Base-by-base conservation (phyloP, 139 green algal species). In the Chlorella ohadii region DNA sequence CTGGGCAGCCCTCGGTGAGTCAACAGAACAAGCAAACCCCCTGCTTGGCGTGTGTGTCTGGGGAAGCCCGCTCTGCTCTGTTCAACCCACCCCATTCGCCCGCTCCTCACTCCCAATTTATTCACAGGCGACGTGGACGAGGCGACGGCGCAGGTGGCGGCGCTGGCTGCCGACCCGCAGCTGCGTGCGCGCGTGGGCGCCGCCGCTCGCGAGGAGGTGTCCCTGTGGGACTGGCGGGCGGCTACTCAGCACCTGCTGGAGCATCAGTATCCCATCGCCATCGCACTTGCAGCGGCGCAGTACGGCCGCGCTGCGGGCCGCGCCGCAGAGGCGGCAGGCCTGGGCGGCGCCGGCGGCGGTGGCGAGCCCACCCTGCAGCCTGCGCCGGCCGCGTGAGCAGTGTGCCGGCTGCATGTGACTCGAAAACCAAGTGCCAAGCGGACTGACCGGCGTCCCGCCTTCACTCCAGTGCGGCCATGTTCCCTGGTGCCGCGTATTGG, bases 141-240 rank as follows among this genome's bases (percentile, higher is more conserved):
- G n/a, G 81, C 81, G 9, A 25, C 31, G 2, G 39, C 31, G 15
- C 34, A 75, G 13, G 86, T 90, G 39, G 9, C 77, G 34, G 38
- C 38, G 28, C 75, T 90, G 36, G 61, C 82, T 15, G 15, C 44
- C 20, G 57, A 80, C 71, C 19, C 72, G 11, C 19, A 76, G 84
- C 68, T 90, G 78, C 78, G 78, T 9, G 19, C 39, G 28, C 75
- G 9, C 20, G 64, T 92, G 78, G 90, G 90, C 1, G 23, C 22
- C 3, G 87, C 84, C 0, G 90, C 83, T 0, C 72, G 90, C 0
- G 34, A 90, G 78, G 89, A 93, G 82, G 88, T 93, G 39, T 64
- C 59, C n/a, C 78, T 91, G 61, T 93, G 90, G 90, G 90, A 93
- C 76, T 93, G 90, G 90, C 85, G 79, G 33, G 90, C 90, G 23